Conservation (phyloP, 2,329 filamentous ascomycete species). For the Pyrenochaeta sp. region DNA sequence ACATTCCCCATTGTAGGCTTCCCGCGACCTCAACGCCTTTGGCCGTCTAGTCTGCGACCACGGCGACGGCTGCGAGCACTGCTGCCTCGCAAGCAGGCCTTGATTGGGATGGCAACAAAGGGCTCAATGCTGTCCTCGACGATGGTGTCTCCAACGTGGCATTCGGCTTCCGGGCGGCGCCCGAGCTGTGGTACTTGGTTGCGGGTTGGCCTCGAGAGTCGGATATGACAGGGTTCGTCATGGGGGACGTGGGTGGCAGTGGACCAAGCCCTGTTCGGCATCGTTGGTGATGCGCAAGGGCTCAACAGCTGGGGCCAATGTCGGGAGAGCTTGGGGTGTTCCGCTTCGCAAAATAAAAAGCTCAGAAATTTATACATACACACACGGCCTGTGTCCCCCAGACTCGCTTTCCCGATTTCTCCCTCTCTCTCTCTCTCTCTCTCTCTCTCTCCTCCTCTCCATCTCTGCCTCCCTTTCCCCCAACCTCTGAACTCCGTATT, state of each 20-base stretch:
- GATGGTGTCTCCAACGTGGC: background rate
- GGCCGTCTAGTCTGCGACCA: background rate
- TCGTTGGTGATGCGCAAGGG: constrained; percentile 44
- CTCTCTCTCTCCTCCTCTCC: constrained; percentile 11
- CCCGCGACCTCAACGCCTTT: constrained; percentile 10
- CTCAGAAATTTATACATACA: constrained; percentile 35
- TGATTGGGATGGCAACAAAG: too few species aligned
- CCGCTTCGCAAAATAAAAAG: too few species aligned
- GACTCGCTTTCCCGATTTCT: constrained; percentile 10
- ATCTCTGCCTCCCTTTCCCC: too few species aligned
- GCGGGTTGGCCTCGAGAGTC: constrained; percentile 18
- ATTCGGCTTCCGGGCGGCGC: constrained; percentile 22
- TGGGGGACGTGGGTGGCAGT: constrained; percentile 22
- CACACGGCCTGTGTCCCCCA: constrained; percentile 1
- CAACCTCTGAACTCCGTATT: too few species aligned
- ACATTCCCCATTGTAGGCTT: constrained; percentile 13
- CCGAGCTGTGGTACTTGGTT: constrained; percentile 25
- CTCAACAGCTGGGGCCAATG: constrained; percentile 41
- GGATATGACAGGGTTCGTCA: constrained; percentile 25
- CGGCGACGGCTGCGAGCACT: too few species aligned
- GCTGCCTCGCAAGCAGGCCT: too few species aligned
- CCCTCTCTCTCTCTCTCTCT: constrained; percentile 8
- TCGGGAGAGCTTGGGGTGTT: constrained; percentile 44
- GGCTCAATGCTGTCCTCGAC: background rate
- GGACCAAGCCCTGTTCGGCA: constrained; percentile 36